These are phyloP conservation scores for Aspergillus haitiensis DNA, from an alignment of 495 filamentous ascomycete genomes.

Conservation along the genomic window DNA sequence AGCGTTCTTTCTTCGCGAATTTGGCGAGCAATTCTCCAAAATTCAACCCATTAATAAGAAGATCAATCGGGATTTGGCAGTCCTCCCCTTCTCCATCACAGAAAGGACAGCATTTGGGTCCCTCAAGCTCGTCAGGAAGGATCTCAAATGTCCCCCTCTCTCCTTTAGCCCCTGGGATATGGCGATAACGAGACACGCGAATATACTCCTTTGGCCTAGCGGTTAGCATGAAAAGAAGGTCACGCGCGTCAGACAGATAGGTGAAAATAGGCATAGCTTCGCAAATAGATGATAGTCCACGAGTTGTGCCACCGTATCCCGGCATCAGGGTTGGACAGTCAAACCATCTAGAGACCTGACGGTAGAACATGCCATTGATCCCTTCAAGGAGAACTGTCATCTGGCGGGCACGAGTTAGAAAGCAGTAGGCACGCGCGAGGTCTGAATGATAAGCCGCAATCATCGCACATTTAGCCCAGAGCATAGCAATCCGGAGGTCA, in stretches of 20 bases:
- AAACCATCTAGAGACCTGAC: slow-evolving; percentile 14
- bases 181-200: slow-evolving; percentile 13
- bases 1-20: not conserved
- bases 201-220: slow-evolving; percentile 15
- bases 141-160: not conserved
- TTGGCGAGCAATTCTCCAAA: not conserved
- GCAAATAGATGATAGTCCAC: slow-evolving; percentile 8
- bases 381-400: slow-evolving; percentile 5
- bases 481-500: slow-evolving; percentile 11
- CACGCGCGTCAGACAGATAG: not conserved
- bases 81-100: not conserved
- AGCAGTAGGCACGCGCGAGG: slow-evolving; percentile 17
- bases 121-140: too few species aligned
- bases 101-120: too few species aligned
- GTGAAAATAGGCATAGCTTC: not conserved
- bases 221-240: slow-evolving; percentile 15
- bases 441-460: slow-evolving; percentile 24
- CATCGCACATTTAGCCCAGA: slow-evolving; percentile 21
- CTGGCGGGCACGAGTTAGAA: slow-evolving; percentile 13
- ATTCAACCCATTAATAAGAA: too few species aligned
- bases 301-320: slow-evolving; percentile 13
- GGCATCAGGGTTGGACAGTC: slow-evolving; percentile 9
- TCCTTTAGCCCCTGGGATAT: not conserved
- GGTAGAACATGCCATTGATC: not conserved
- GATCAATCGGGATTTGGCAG: not conserved